Evolutionary conservation across 2,329 filamentous ascomycete species (phyloP), one percentile per base, ranked within the genome.

Genomic region (Ambrosiella cleistominuta): DNA sequence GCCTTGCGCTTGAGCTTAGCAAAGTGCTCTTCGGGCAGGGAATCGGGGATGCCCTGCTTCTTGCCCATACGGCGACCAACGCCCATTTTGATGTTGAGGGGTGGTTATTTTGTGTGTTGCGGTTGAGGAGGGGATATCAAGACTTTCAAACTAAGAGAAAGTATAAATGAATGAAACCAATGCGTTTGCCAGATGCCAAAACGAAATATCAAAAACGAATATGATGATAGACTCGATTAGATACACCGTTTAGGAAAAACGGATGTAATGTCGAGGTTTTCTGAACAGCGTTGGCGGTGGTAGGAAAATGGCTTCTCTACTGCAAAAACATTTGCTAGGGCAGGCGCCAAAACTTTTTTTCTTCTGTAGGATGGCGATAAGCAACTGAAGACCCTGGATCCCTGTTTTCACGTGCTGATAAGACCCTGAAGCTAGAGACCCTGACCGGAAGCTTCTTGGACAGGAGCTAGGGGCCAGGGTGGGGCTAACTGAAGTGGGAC

Each of bases 21-120:
- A 65, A 85, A 83, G 66, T 86, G 81, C 63, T 82, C 80, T 68
- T 95, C 88, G 63, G 93, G 88, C 63, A 96, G 78, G 63, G 85
- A 78, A 66, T 85, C 80, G 57, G 93, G 93, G 63, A 85, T 77
- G 58, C 89, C 91, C 79, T 97, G 93, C 74, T 96, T 96, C 70
- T 88, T 93, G 71, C 90, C 87, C 84, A 96, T 94, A 66, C 90
- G 88, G 69, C 89, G 86, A 70, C 89, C 87, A 62, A 82, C 80
- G 75, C 88, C 90, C 90, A 95, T 95, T 67, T 69, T 81, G 68
- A 63, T 45, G 39, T 54, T 51, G n/a, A 44, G 17, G 36, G 40
- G 17, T 19, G 51, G 54, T 8, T 55, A 17, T 47, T 35, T 49
- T 37, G 37, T 17, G 52, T 11, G 51, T 36, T 12, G 37, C 40